Conservation (phyloP, 192 early-diverging fungal species). For the Phlyctochytrium planicorne region DNA sequence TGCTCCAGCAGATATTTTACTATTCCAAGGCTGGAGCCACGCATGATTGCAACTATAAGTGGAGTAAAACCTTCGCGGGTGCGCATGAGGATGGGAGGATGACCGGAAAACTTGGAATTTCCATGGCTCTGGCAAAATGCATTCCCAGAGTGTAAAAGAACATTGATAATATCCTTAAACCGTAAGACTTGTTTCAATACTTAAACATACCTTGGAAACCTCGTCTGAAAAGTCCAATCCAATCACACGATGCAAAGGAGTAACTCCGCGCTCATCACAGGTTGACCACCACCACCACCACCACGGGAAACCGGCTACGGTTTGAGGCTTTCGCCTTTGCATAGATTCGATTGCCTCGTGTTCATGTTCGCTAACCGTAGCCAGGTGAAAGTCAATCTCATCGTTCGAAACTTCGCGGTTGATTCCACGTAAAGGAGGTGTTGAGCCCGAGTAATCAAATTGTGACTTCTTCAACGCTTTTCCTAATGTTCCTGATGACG, state of each 20-base stretch:
- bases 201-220: neutral
- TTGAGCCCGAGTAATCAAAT: neutral
- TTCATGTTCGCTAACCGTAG: neutral
- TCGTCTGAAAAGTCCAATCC: neutral
- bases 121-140: neutral
- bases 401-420: neutral
- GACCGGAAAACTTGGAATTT: neutral
- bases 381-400: neutral
- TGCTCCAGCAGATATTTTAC: neutral
- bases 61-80: neutral
- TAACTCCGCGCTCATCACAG: neutral
- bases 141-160: neutral
- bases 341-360: neutral
- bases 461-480: neutral
- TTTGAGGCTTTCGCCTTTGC: neutral
- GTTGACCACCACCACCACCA: conserved; percentile 1
- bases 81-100: neutral
- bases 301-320: neutral
- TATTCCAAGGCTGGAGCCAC: neutral
- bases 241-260: neutral
- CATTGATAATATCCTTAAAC: neutral
- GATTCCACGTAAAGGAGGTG: too few relatives aligned
- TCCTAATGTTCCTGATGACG: too few relatives aligned
- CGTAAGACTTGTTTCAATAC: too few relatives aligned
- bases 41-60: neutral